A percentile compares a stretch with the other conserved stretches of the same genome.
These are phyloP conservation scores for Pueraria montana DNA, from an alignment of 306 rosid genomes.

Conservation along the genomic window DNA sequence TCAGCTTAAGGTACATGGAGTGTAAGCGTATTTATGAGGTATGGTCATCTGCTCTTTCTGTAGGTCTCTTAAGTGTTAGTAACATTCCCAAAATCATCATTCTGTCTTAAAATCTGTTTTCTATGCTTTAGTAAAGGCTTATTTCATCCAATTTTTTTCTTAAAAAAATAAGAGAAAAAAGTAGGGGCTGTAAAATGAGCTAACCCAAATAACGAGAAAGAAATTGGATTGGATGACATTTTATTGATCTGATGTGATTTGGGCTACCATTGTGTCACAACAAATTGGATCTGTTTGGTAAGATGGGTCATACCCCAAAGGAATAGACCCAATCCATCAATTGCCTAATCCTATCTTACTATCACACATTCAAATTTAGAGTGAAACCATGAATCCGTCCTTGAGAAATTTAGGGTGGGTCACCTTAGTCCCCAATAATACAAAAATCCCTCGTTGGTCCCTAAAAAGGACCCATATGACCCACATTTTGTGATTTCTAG, in stretches of 20 bases:
- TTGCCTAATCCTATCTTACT: conserved; percentile 10
- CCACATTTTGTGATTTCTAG: background rate
- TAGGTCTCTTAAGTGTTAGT: conserved; percentile 22
- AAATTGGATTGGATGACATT: background rate
- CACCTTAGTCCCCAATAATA: background rate
- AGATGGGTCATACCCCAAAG: background rate
- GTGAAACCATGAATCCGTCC: background rate
- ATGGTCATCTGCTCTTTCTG: conserved; percentile 44
- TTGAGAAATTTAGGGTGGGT: background rate
- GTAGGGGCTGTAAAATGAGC: background rate
- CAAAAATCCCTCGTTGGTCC: background rate
- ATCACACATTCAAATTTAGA: background rate
- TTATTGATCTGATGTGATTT: background rate
- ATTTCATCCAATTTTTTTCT: background rate
- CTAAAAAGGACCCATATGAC: background rate
- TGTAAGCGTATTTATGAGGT: conserved; percentile 92
- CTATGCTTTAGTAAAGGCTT: conserved; percentile 29
- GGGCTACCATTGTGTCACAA: background rate
- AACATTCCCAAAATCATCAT: conserved; percentile 22
- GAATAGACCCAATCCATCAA: conserved; percentile 9
- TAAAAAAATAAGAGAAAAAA: background rate
- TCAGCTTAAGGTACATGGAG: conserved; percentile 91
- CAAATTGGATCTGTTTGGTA: background rate
- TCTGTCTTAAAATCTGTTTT: conserved; percentile 20
- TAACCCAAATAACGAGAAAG: conserved; percentile 5